Percentiles rank a stretch among this genome's conserved stretches.
phyloP scores from a whole-genome alignment of 257 asterid species.

The Parsonsia alboflavescens region DNA sequence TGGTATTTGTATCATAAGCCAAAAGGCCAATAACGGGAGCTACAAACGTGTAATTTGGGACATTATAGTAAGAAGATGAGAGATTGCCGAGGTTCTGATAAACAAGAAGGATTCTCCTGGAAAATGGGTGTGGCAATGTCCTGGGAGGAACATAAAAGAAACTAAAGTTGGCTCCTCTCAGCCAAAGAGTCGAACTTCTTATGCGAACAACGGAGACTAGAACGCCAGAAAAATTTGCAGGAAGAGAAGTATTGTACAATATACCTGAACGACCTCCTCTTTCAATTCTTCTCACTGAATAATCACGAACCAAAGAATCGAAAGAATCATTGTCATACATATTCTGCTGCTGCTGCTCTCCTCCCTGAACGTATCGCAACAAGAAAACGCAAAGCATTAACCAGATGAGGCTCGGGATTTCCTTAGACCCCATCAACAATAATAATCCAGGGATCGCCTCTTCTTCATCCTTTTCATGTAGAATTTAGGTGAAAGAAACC shows the following conservation, averaged over 20 bases:
- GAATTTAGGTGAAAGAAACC: conserved; percentile 10
- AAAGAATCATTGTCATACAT: conserved; percentile 35
- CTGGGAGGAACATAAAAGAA: conserved; percentile 39
- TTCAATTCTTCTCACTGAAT: conserved; percentile 25
- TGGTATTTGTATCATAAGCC: conserved; percentile 42
- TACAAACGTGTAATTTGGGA: conserved; percentile 43
- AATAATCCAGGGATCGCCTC: not conserved
- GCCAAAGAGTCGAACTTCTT: conserved; percentile 43
- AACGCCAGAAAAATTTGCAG: conserved; percentile 46
- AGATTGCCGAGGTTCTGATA: conserved; percentile 62
- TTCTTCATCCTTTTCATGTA: conserved; percentile 22
- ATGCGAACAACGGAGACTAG: conserved; percentile 41
- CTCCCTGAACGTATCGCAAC: conserved; percentile 26
- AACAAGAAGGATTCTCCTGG: conserved; percentile 53
- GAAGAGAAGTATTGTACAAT: conserved; percentile 43
- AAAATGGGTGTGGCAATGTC: conserved; percentile 51
- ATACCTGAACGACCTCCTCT: conserved; percentile 41
- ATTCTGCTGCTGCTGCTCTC: conserved; percentile 13
- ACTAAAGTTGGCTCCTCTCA: conserved; percentile 37
- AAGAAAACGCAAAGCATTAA: conserved; percentile 22
- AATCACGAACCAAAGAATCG: conserved; percentile 43
- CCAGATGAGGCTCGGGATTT: conserved; percentile 22
- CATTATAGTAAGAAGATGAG: conserved; percentile 54
- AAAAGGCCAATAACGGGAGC: conserved; percentile 69
- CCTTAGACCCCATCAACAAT: conserved; percentile 56